These are phyloP conservation scores for Colletotrichum sp. DNA, from an alignment of 2,329 filamentous ascomycete species.

Conservation along the genomic window DNA sequence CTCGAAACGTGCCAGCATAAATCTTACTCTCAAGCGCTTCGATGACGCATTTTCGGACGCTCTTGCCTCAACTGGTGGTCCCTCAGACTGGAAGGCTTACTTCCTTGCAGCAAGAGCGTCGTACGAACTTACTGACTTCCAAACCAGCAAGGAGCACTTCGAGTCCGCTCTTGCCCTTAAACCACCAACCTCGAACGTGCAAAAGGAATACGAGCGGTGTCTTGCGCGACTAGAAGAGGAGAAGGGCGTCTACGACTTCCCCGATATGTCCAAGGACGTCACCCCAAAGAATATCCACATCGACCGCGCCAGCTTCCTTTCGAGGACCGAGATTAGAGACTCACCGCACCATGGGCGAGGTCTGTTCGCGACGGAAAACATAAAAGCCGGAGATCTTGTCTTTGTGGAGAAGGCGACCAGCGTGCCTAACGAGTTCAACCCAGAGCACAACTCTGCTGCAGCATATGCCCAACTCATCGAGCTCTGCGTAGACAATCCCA, in stretches of 20 bases:
- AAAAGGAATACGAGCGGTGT: slow-evolving; percentile 23
- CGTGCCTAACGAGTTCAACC: slow-evolving; percentile 47
- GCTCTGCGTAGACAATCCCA: slow-evolving; percentile 44
- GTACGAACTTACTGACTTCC: slow-evolving; percentile 37
- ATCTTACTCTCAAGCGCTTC: slow-evolving; percentile 36
- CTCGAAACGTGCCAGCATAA: slow-evolving; percentile 35
- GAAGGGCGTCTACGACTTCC: slow-evolving; percentile 22
- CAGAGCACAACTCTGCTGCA: slow-evolving; percentile 43
- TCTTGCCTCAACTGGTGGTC: slow-evolving; percentile 28
- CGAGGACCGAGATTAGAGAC: slow-evolving; percentile 33
- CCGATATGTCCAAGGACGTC: slow-evolving; percentile 13
- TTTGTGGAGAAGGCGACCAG: slow-evolving; percentile 47
- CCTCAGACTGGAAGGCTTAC: slow-evolving; percentile 36
- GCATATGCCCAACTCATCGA: slow-evolving; percentile 45
- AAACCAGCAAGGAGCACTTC: slow-evolving; percentile 25
- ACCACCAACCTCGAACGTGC: slow-evolving; percentile 20
- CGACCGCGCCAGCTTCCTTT: slow-evolving; percentile 35
- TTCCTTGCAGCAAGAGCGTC: slow-evolving; percentile 37
- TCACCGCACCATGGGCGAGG: slow-evolving; percentile 42
- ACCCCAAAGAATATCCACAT: slow-evolving; percentile 23
- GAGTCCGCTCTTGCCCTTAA: slow-evolving; percentile 28
- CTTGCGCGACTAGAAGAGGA: slow-evolving; percentile 9
- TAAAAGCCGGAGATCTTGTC: slow-evolving; percentile 44
- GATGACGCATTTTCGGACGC: slow-evolving; percentile 37
- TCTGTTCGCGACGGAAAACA: slow-evolving; percentile 42